phyloP scores from a whole-genome alignment of 371 early-diverging fungal genomes.

The Chytridium lagenaria region DNA sequence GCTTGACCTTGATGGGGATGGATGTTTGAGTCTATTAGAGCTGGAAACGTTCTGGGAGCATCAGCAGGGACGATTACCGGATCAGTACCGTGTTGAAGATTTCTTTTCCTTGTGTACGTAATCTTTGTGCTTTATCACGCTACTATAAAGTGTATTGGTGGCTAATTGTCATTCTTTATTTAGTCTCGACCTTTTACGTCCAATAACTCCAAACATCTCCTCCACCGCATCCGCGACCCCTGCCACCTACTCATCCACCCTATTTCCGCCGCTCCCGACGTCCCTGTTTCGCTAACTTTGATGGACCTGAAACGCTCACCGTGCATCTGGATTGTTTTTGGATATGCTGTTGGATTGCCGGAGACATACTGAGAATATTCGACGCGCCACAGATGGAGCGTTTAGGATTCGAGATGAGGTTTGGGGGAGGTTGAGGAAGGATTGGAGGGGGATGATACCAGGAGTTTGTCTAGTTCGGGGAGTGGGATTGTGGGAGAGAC shows the following conservation, averaged over 20 bases:
- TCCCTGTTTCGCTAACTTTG: conserved; percentile 54
- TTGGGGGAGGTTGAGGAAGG: conserved; percentile 32
- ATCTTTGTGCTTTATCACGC: conserved; percentile 5
- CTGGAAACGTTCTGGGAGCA: conserved; percentile 84
- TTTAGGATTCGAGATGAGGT: conserved; percentile 41
- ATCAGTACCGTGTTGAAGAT: conserved; percentile 67
- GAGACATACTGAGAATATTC: conserved; percentile 50
- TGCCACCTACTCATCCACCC: conserved; percentile 64
- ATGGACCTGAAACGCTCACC: conserved; percentile 67
- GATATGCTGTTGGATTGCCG: conserved; percentile 74
- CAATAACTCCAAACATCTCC: background rate
- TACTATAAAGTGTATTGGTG: too few relatives aligned
- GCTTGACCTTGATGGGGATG: conserved; percentile 90
- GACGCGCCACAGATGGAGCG: conserved; percentile 40
- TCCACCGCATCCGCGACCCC: conserved; percentile 29
- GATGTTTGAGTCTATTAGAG: conserved; percentile 79
- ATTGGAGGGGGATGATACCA: too few relatives aligned
- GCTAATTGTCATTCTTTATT: background rate
- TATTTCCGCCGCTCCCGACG: background rate
- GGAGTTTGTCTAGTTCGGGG: too few relatives aligned
- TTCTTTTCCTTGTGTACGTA: conserved; percentile 74
- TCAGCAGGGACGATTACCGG: conserved; percentile 68
- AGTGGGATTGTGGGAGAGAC: background rate
- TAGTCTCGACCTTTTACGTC: conserved; percentile 30
- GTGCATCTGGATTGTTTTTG: conserved; percentile 61